Evolutionary conservation across 139 green algal genomes (phyloP), one percentile per base, ranked within the genome.

Genomic region (Gonium pectorale): DNA sequence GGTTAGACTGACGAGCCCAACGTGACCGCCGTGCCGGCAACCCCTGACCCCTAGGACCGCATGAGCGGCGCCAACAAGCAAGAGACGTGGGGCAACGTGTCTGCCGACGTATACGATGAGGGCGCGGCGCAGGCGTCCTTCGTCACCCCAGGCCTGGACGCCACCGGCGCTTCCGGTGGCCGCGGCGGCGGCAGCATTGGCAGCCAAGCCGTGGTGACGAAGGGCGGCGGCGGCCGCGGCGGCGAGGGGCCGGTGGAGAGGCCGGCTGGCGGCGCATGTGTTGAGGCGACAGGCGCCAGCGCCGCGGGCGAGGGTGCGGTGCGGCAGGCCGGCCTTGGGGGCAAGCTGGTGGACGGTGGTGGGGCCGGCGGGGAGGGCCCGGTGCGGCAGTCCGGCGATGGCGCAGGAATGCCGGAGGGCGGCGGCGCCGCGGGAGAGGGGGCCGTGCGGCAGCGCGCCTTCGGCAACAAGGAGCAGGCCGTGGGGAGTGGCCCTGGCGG

Each of bases 31-130:
- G n/a, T n/a, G n/a, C 60, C n/a, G 6, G 3, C 7, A 22, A 29
- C 2, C 60, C 24, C 40, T 33, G n/a, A 19, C 63, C 31, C 37
- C 1, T 63, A 84, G 78, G 78, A 84, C 62, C 78, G 78, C 26
- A 22, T 52, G 11, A 75, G 62, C 21, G 62, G 63, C 15, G 78
- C 37, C 5, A 66, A 84, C 78, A 66, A 66, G 33, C 78, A 84
- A 35, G 78, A 84, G 44, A 66, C 6, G 5, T 84, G 78, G 78
- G 78, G 78, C 43, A 74, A 66, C 21, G 62, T 84, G 44, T n/a
- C 33, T 1, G 0, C 19, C 9, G 78, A 84, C 3, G 35, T 52
- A n/a, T 74, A 84, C 78, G 78, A 84, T 22, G 63, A 84, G 63
- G 78, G 78, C 3, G 43, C 63, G 7, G 43, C 62, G 63, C 78